Evolutionary conservation across 2,329 filamentous ascomycete genomes (phyloP), one percentile per base, ranked within the genome.

Genomic region (Ascochyta koolunga): DNA sequence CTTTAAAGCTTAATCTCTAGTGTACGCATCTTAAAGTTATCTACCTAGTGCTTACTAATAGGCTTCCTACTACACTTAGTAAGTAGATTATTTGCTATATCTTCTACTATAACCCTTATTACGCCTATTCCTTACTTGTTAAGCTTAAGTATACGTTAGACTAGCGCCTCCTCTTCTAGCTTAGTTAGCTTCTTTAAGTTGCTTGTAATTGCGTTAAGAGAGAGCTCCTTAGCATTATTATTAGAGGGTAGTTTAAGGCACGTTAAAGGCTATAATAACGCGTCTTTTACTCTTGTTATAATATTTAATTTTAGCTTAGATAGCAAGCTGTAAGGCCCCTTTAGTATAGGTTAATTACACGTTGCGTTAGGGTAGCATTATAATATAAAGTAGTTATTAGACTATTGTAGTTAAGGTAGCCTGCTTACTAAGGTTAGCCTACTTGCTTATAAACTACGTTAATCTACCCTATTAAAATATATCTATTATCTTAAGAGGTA

Each of bases 1-100:
- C 35, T 38, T 9, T 11, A 8, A 79, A 76, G 18, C 80, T 82
- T 56, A n/a, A 42, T 21, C 35, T 38, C 35, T 8, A 18, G 35
- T 18, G 16, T 38, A 38, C 35, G 18, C 18, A 18, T 38, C 35
- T 38, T 38, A 18, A 38, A 38, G 35, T 38, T 38, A 18, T 38
- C 35, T 38, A 38, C 35, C 35, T 18, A 38, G 35, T 9, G 35
- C 35, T 38, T 38, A 18, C 35, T 9, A 38, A 38, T 18, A 38
- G 35, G 35, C 35, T 38, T 15, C 11, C 18, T 18, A 38, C 35
- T 18, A 19, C 35, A 18, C 35, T 22, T 5, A 8, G 18, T 18
- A 21, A 38, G 35, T 18, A 38, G 18, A 38, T 38, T 13, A 7
- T 32, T 16, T 13, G 31, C 31, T 13, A 16, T 32, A 32, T 32